Evolutionary conservation across 2,329 filamentous ascomycete species (phyloP), one percentile per base, ranked within the genome.

Genomic region (Epichloe bromicola): DNA sequence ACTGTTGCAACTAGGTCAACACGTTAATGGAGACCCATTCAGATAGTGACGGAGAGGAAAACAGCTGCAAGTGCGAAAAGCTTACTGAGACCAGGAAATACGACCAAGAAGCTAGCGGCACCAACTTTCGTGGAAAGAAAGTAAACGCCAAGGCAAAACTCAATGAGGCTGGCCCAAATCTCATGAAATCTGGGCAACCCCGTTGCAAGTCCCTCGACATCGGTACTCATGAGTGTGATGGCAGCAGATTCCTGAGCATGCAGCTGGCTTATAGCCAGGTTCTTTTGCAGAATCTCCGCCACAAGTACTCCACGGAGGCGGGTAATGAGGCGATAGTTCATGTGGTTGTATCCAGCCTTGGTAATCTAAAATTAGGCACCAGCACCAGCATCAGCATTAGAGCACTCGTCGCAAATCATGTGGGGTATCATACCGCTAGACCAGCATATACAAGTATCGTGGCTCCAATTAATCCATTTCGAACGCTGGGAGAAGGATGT

Each of bases 61-160:
- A 14, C 4, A 33, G n/a, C 7, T 20, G 2, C 8, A 3, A 7
- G 5, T 19, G 1, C 42, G 8, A 20, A 30, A 20, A 30, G 51
- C 46, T 48, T 42, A 50, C 58, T 48, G n/a, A 82, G 86, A 53
- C 83, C 81, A 2, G 86, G 86, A 51, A 89, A 89, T 83, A 76
- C 78, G 12, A 53, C 46, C 12, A 56, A 45, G 15, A 56, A 52
- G 12, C 43, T 50, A 17, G 54, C 51, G 1, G 17, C 33, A 6
- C 52, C 52, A 19, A 55, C 49, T 15, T 44, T 17, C 2, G 42
- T 49, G 4, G 46, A 38, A n/a, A 58, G 33, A 11, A 58, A 33
- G 38, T 54, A 58, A 4, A 52, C 51, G n/a, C 50, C 56, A 5
- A 55, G 33, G 6, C 20, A 48, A 37, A 56, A 37, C 40, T 58